Conservation (phyloP, 164 flowering plant species). For the Vitis rotundifolia region DNA sequence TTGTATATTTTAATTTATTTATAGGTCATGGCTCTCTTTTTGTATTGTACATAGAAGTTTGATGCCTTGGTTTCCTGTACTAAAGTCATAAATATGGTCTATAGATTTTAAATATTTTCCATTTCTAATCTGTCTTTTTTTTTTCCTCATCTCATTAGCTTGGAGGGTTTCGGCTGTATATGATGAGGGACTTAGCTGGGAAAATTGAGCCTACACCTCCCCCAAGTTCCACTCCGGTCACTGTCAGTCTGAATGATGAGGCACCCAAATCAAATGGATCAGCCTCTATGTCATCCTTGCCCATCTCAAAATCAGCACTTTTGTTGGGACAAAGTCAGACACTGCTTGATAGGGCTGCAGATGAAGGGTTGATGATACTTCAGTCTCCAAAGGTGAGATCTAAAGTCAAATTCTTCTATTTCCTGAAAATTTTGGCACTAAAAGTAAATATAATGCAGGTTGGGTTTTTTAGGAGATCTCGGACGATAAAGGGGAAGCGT, state of each 20-base stretch:
- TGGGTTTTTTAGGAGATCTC: conserved; percentile 70
- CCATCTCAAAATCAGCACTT: conserved; percentile 44
- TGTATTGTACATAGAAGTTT: no score
- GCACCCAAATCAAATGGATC: conserved; percentile 47
- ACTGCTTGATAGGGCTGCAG: conserved; percentile 63
- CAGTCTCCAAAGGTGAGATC: conserved; percentile 65
- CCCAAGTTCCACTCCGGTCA: conserved; percentile 32
- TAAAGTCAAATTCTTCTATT: neutral
- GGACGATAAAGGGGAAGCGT: conserved; percentile 72
- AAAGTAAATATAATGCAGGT: conserved; percentile 47
- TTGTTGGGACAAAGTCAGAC: conserved; percentile 25
- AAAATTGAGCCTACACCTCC: conserved; percentile 32
- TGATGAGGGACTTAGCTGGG: conserved; percentile 48
- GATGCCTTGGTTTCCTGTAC: no score
- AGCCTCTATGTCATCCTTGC: conserved; percentile 49
- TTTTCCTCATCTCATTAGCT: conserved; percentile 38
- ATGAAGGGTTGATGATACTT: conserved; percentile 69
- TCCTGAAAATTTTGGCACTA: conserved; percentile 4
- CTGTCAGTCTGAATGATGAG: conserved; percentile 22
- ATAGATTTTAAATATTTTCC: neutral
- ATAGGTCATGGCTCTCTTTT: no score
- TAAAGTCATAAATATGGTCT: neutral
- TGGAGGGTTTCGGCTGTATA: conserved; percentile 61
- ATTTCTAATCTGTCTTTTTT: neutral
- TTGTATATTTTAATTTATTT: no score